phyloP scores from a whole-genome alignment of 2,329 filamentous ascomycete species.

The Pseudocercospora crystallina region DNA sequence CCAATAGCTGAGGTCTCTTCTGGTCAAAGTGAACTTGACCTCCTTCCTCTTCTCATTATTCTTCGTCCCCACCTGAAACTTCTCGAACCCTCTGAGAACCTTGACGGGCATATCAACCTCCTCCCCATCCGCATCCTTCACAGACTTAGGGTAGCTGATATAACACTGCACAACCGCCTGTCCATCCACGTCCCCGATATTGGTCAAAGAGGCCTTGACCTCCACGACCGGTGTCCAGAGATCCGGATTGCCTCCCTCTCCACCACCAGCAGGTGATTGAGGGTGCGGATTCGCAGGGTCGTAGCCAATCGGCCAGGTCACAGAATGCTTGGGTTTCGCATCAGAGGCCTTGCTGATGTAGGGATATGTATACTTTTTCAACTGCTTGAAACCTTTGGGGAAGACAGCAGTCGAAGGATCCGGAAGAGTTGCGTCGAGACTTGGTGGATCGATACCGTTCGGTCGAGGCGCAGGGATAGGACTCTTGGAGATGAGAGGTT shows the following conservation, averaged over 20 bases:
- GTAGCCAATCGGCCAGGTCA: conserved; percentile 55
- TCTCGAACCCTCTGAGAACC: conserved; percentile 47
- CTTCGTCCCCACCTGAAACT: conserved; percentile 34
- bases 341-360: conserved; percentile 60
- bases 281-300: conserved; percentile 41
- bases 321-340: conserved; percentile 34
- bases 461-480: conserved; percentile 40
- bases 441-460: conserved; percentile 50
- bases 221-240: conserved; percentile 59
- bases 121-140: conserved; percentile 27
- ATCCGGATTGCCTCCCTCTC: conserved; percentile 66
- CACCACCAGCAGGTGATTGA: conserved; percentile 66
- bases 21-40: conserved; percentile 38
- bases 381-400: conserved; percentile 58
- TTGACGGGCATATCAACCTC: conserved; percentile 47
- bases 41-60: conserved; percentile 17
- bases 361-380: conserved; percentile 72
- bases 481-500: conserved; percentile 34
- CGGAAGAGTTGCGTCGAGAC: conserved; percentile 57
- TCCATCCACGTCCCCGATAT: conserved; percentile 59
- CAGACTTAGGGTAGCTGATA: conserved; percentile 42
- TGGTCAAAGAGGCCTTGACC: conserved; percentile 56
- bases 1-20: conserved; percentile 39
- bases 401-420: conserved; percentile 59
- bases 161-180: conserved; percentile 60